These are phyloP conservation scores for Babesia caballi DNA, from an alignment of 169 alveolate species.

Conservation along the genomic window DNA sequence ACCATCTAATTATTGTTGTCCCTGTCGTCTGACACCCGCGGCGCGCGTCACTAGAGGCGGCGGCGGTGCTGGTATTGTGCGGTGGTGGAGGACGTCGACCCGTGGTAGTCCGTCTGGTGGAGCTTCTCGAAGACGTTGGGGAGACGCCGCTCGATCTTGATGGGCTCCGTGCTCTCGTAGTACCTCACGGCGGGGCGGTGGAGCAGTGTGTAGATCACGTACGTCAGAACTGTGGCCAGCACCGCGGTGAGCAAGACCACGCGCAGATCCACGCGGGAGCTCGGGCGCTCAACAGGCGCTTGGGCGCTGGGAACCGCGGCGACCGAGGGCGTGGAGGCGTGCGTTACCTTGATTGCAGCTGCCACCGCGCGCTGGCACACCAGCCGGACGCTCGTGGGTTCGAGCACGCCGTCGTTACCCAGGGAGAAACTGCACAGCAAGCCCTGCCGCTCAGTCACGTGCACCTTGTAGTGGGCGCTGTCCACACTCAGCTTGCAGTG, in stretches of 20 bases:
- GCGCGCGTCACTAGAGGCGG: neutral
- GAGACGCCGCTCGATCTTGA: conserved; percentile 48
- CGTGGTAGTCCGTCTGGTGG: conserved; percentile 48
- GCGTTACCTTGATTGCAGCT: conserved; percentile 4
- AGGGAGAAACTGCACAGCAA: conserved; percentile 13
- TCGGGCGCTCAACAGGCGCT: neutral
- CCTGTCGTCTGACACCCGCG: no score
- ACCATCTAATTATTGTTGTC: neutral
- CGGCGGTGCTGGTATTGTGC: conserved; percentile 30
- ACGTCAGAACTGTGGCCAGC: conserved; percentile 15
- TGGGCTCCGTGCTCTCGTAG: conserved; percentile 61
- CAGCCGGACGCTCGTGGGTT: neutral
- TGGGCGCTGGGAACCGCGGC: neutral
- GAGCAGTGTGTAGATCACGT: conserved; percentile 32
- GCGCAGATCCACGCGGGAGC: conserved; percentile 9
- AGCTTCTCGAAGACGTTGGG: conserved; percentile 60
- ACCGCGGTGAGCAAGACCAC: conserved; percentile 4
- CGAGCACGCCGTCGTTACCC: conserved; percentile 33
- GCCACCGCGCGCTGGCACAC: conserved; percentile 15
- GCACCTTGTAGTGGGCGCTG: conserved; percentile 2
- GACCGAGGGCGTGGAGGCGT: neutral
- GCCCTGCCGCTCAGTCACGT: conserved; percentile 17
- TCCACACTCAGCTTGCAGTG: conserved; percentile 13
- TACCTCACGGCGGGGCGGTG: conserved; percentile 20
- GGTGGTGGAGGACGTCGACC: conserved; percentile 4